These are phyloP conservation scores for Aspergillus aculeatus DNA, from an alignment of 2,329 filamentous ascomycete genomes.

Conservation along the genomic window DNA sequence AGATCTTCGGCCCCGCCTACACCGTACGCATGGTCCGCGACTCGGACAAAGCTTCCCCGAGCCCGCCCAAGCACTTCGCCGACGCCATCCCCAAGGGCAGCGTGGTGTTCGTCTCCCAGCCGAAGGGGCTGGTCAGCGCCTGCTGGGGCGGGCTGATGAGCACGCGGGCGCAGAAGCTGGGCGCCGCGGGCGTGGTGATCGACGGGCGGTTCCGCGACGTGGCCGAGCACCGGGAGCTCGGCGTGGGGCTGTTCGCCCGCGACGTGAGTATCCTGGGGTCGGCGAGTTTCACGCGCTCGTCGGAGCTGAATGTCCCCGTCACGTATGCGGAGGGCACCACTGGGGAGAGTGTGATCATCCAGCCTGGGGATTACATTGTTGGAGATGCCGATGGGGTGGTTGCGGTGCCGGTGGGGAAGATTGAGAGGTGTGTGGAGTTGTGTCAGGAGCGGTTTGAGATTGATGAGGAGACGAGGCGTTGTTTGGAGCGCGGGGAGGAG, in stretches of 20 bases:
- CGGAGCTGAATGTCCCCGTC: constrained; percentile 36
- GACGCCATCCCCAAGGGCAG: constrained; percentile 35
- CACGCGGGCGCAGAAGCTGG: constrained; percentile 33
- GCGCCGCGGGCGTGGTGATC: constrained; percentile 39
- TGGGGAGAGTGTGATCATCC: constrained; percentile 24
- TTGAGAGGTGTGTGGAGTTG: constrained; percentile 32
- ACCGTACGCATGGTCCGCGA: constrained; percentile 36
- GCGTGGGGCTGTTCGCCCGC: constrained; percentile 33
- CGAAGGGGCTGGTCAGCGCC: constrained; percentile 31
- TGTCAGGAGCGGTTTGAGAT: constrained; percentile 35
- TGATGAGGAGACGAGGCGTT: constrained; percentile 35
- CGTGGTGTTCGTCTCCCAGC: constrained; percentile 41
- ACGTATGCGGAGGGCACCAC: constrained; percentile 26
- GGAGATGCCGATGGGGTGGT: constrained; percentile 35
- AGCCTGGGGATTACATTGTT: constrained; percentile 37
- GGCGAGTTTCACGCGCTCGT: constrained; percentile 36
- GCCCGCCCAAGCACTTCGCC: constrained; percentile 34
- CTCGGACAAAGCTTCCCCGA: constrained; percentile 31
- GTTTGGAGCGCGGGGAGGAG: constrained; percentile 30
- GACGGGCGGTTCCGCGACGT: constrained; percentile 42
- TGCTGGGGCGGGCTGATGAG: constrained; percentile 44
- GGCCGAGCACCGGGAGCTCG: constrained; percentile 32
- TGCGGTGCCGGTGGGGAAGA: constrained; percentile 19
- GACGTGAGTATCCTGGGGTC: constrained; percentile 34
- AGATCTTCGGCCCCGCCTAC: constrained; percentile 32